Base-by-base conservation (phyloP, 2,329 filamentous ascomycete species). In the Clarireedia homoeocarpa region DNA sequence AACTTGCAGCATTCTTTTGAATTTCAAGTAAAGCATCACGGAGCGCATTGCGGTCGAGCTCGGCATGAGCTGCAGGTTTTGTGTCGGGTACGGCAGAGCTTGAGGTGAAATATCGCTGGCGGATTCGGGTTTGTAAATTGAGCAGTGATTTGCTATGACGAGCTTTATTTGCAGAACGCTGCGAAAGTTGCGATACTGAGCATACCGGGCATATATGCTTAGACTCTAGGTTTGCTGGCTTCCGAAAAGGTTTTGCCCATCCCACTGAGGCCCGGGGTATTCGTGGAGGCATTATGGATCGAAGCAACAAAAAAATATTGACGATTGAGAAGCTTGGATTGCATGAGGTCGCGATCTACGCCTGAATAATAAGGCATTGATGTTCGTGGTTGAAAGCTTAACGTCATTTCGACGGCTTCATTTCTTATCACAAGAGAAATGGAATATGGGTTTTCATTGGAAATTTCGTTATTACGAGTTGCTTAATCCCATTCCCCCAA, bases 1-100 rank as follows among this genome's bases (percentile, higher is more conserved):
- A 78, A 57, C 76, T 79, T 24, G 81, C 77, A 2, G 83, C 82
- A 49, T 80, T 73, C 51, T 78, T 79, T 63, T 86, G 78, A 2
- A 92, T 75, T 23, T 80, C 77, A 1, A 76, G 69, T 0, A 91
- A 74, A 2, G 81, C 63, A 39, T 64, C 55, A 15, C 58, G 60
- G n/a, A 70, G 60, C 45, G 65, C 60, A 2, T 26, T 49, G 44
- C 63, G 50, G 9, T 63, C 53, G 10, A 56, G 20, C 26, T 36
- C 53, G 1, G 45, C 15, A 14, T 24, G 5, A 3, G 4, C 24
- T 14, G 12, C 15, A 6, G 20, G 24, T 17, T 30, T 2, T 2
- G 24, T 40, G 24, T 60, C 47, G 3, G 50, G 24, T 39, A 17
- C n/a, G 48, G 52, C 9, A 20, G 44, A 23, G 36, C 5, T 46